Percentiles rank a stretch among this genome's conserved stretches.
Conservation (phyloP, 352 stramenopile species). For the Poterioochromonas sp. region DNA sequence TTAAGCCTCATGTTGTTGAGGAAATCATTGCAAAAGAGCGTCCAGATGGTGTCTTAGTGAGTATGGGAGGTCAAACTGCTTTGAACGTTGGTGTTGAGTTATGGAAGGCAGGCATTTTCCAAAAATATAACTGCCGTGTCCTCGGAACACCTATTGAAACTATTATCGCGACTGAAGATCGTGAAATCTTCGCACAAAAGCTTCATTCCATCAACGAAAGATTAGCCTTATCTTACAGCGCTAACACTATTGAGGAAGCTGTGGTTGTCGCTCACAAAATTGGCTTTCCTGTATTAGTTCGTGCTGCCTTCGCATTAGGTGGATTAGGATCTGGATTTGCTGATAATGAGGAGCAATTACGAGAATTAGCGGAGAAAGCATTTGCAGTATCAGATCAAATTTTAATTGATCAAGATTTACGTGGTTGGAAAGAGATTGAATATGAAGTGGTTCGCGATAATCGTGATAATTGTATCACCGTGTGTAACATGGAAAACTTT, state of each 20-base stretch:
- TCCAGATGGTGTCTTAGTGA: conserved; percentile 93
- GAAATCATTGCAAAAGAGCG: conserved; percentile 94
- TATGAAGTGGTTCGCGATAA: conserved; percentile 94
- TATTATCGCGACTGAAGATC: conserved; percentile 95
- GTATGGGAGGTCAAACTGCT: conserved; percentile 96
- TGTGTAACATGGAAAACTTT: conserved; percentile 97
- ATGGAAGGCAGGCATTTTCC: conserved; percentile 77
- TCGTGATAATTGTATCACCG: conserved; percentile 92
- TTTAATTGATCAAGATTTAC: conserved; percentile 91
- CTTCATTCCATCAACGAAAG: conserved; percentile 91
- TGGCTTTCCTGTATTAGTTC: conserved; percentile 91
- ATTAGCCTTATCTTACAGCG: conserved; percentile 82
- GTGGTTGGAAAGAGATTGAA: conserved; percentile 94
- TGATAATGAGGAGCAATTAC: conserved; percentile 70
- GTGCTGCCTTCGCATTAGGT: conserved; percentile 92
- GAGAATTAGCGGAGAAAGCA: conserved; percentile 66
- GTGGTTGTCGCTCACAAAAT: conserved; percentile 82
- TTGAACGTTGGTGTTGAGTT: conserved; percentile 93
- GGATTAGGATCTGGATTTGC: conserved; percentile 91
- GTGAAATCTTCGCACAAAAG: conserved; percentile 87
- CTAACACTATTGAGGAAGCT: conserved; percentile 77
- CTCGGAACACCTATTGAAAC: conserved; percentile 90
- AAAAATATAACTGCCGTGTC: conserved; percentile 74
- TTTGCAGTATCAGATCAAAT: conserved; percentile 80
- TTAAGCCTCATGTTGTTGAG: conserved; percentile 80